Percentiles rank a stretch among this genome's conserved stretches.
Conservation (phyloP, 495 filamentous ascomycete genomes). For the Achaetomiella virescens region DNA sequence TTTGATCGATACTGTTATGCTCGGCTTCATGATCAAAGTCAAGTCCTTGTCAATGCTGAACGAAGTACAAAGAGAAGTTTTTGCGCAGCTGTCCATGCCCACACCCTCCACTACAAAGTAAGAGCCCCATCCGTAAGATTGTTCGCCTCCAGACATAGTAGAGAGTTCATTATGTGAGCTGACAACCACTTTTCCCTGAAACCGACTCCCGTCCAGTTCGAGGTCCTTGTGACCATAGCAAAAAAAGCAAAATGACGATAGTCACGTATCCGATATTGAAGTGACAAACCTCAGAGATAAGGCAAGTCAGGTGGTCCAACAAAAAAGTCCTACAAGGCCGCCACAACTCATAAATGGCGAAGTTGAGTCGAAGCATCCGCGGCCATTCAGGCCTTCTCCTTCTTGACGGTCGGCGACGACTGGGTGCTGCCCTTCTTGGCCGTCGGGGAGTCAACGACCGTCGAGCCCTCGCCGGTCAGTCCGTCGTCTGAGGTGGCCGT, state of each 20-base stretch:
- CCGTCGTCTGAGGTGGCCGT: constrained; percentile 38
- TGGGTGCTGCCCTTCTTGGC: constrained; percentile 44
- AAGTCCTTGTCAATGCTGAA: constrained; percentile 21
- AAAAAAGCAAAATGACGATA: constrained; percentile 26
- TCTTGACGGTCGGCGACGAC: constrained; percentile 44
- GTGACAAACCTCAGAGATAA: constrained; percentile 18
- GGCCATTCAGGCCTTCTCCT: constrained; percentile 31
- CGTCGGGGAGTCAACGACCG: constrained; percentile 46
- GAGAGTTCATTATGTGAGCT: constrained; percentile 28
- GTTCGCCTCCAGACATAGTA: constrained; percentile 18
- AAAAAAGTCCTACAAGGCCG: constrained; percentile 6
- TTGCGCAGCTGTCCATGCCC: constrained; percentile 20
- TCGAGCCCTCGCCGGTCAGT: constrained; percentile 41
- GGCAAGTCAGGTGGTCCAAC: constrained; percentile 15
- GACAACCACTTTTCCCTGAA: constrained; percentile 17
- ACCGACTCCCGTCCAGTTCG: background rate
- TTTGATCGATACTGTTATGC: constrained; percentile 22
- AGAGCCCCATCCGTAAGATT: constrained; percentile 24
- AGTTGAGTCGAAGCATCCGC: constrained; percentile 6
- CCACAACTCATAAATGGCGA: constrained; percentile 1
- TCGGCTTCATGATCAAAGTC: constrained; percentile 17
- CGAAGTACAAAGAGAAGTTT: constrained; percentile 27
- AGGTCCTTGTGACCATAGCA: constrained; percentile 15
- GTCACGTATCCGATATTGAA: constrained; percentile 22
- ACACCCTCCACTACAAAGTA: constrained; percentile 18